phyloP scores from a whole-genome alignment of 805 yeast species.

The Lachancea waltii region DNA sequence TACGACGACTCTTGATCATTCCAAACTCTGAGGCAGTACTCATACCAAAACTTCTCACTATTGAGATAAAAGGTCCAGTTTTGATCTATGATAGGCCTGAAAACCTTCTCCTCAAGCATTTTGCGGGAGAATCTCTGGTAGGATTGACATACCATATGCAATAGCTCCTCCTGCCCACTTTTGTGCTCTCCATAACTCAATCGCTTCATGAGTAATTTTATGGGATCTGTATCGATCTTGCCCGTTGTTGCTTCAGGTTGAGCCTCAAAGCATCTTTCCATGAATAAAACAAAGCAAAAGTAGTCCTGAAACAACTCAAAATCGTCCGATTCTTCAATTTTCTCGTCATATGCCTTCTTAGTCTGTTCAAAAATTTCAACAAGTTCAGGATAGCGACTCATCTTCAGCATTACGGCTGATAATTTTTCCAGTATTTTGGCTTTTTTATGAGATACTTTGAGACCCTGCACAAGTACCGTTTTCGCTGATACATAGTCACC shows the following conservation, averaged over 20 bases:
- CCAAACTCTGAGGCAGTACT: slow-evolving; percentile 24
- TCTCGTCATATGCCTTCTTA: slow-evolving; percentile 12
- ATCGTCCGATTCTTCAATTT: slow-evolving; percentile 20
- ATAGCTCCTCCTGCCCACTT: slow-evolving; percentile 16
- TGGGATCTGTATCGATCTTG: background rate
- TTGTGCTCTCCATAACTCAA: slow-evolving; percentile 14
- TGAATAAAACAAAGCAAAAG: slow-evolving; percentile 23
- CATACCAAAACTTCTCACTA: slow-evolving; percentile 24
- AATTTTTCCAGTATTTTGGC: slow-evolving; percentile 18
- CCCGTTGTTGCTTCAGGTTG: background rate
- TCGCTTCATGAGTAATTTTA: slow-evolving; percentile 19
- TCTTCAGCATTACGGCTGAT: slow-evolving; percentile 17
- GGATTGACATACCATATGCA: slow-evolving; percentile 20
- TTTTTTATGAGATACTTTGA: slow-evolving; percentile 20
- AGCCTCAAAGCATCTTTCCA: slow-evolving; percentile 3
- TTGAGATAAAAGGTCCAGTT: slow-evolving; percentile 18
- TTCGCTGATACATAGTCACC: slow-evolving; percentile 23
- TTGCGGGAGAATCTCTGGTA: slow-evolving; percentile 21
- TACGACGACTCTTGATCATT: slow-evolving; percentile 22
- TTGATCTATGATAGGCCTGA: slow-evolving; percentile 17
- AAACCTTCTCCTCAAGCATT: slow-evolving; percentile 19
- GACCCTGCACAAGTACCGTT: slow-evolving; percentile 19
- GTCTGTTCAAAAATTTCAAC: slow-evolving; percentile 12
- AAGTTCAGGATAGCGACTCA: slow-evolving; percentile 19
- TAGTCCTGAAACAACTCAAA: slow-evolving; percentile 30